Evolutionary conservation across 2,329 filamentous ascomycete genomes (phyloP), one percentile per base, ranked within the genome.

Genomic region (Trichoderma guizhouense): DNA sequence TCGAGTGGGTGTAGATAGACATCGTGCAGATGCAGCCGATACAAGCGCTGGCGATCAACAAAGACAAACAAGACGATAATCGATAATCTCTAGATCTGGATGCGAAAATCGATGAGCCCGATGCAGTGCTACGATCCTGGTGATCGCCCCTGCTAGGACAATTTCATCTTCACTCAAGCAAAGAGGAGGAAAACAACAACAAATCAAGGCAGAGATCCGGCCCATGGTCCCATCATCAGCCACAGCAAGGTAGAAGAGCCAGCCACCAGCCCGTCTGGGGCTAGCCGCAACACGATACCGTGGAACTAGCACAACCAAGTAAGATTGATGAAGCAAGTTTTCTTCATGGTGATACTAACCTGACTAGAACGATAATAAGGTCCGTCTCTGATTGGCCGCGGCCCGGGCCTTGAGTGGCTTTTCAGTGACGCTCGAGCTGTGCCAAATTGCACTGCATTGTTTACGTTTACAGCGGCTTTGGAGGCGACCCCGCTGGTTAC

Each of bases 401-500:
- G 66, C 53, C 28, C 66, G 66, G 55, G 53, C 65, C 65, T 43
- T 68, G 24, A 18, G 65, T 43, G 53, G 53, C 65, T 64, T 68
- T 60, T 36, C 63, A 60, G 65, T 68, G 65, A 57, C 64, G 64
- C 64, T 39, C 30, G n/a, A 65, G 43, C 43, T 65, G 62, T 65
- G 28, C 43, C 43, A 47, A 60, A 60, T 21, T 60, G 57, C 57
- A 60, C 15, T 32, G 28, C 32, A 67, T 67, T 57, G 36, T 53
- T 55, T 30, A 30, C 28, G 53, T 68, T 68, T 68, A 68, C 53
- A 24, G 51, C 58, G 18, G 64, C 28, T 65, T 34, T 32, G 58
- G 55, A 60, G 67, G 69, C 62, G 55, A 64, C 66, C 68, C 73
- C 72, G 68, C 71, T 74, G 75, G 76, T 76, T 77, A 76, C 76